These are phyloP conservation scores for Phaeophleospora eucalypticola DNA, from an alignment of 2,329 filamentous ascomycete genomes.

Conservation along the genomic window DNA sequence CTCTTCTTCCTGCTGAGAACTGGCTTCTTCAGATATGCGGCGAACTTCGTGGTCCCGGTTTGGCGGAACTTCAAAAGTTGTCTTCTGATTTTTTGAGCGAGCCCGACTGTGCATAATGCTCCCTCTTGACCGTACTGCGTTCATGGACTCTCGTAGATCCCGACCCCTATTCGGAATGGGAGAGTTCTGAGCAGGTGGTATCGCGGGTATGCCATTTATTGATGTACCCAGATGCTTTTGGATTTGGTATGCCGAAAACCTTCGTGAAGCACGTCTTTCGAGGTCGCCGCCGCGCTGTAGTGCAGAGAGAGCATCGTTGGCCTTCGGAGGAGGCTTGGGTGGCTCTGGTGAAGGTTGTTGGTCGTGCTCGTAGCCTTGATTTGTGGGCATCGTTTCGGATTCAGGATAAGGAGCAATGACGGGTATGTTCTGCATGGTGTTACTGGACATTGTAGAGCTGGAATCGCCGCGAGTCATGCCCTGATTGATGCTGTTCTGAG, in stretches of 20 bases:
- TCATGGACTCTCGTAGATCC: conserved; percentile 81
- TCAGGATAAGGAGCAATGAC: conserved; percentile 70
- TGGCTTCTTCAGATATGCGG: conserved; percentile 61
- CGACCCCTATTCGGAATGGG: conserved; percentile 81
- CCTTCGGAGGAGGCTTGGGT: conserved; percentile 74
- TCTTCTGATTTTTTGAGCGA: conserved; percentile 24
- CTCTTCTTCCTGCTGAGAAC: conserved; percentile 36
- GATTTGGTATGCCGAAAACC: conserved; percentile 96
- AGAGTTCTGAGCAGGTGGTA: conserved; percentile 72
- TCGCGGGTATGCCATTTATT: conserved; percentile 76
- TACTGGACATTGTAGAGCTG: conserved; percentile 61
- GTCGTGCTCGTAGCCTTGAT: conserved; percentile 23
- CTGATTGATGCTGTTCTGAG: conserved; percentile 30
- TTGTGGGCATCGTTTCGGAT: conserved; percentile 48
- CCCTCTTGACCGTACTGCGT: conserved; percentile 59
- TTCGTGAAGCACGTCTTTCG: conserved; percentile 83
- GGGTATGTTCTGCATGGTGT: conserved; percentile 70
- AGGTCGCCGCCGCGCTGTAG: conserved; percentile 88
- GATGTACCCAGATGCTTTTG: conserved; percentile 84
- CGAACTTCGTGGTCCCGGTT: conserved; percentile 48
- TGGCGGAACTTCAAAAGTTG: conserved; percentile 56
- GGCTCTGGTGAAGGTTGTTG: conserved; percentile 40
- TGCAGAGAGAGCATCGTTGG: conserved; percentile 85
- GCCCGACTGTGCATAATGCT: conserved; percentile 37
- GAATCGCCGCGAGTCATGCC: conserved; percentile 45